A percentile compares a stretch with the other conserved stretches of the same genome.
Conservation (phyloP, 768 basidiomycete species). For the Boletus sp. region DNA sequence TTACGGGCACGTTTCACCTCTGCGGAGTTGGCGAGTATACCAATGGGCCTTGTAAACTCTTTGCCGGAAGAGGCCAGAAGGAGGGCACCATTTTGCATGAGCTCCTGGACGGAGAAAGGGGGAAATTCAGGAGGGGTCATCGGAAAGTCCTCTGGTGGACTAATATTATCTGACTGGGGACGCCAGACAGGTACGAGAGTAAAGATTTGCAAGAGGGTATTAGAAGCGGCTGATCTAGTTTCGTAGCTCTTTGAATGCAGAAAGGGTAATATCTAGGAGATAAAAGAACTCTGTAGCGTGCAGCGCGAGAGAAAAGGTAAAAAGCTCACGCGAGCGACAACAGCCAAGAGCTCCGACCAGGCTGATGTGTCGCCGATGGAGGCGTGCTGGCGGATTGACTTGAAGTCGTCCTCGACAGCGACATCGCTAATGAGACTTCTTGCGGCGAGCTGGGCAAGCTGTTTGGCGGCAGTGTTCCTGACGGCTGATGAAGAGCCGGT, state of each 20-base stretch:
- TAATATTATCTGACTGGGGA: constrained; percentile 31
- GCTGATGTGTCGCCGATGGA: constrained; percentile 64
- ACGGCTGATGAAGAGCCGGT: constrained; percentile 90
- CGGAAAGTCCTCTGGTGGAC: constrained; percentile 26
- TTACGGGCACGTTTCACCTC: constrained; percentile 86
- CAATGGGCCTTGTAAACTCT: constrained; percentile 76
- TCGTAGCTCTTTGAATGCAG: constrained; percentile 91
- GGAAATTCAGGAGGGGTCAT: constrained; percentile 56
- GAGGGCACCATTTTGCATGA: constrained; percentile 72
- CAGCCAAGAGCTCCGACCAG: constrained; percentile 88
- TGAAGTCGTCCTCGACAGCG: constrained; percentile 74
- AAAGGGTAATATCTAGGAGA: constrained; percentile 76
- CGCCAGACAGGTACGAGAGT: constrained; percentile 79
- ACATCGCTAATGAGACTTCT: constrained; percentile 84
- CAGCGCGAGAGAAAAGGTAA: background rate
- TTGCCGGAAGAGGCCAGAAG: constrained; percentile 92
- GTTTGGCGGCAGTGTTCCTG: constrained; percentile 93
- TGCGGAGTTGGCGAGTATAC: constrained; percentile 65
- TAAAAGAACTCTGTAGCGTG: background rate
- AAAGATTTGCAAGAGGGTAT: constrained; percentile 85
- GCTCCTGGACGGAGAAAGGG: constrained; percentile 70
- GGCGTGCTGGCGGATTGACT: constrained; percentile 53
- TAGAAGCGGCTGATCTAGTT: constrained; percentile 84
- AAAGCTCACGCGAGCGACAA: constrained; percentile 74
- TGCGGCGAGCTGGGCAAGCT: constrained; percentile 87